A percentile compares a stretch with the other conserved stretches of the same genome.
These are phyloP conservation scores for Nakaseomyces bracarensis DNA, from an alignment of 1,139 yeast genomes.

Conservation along the genomic window DNA sequence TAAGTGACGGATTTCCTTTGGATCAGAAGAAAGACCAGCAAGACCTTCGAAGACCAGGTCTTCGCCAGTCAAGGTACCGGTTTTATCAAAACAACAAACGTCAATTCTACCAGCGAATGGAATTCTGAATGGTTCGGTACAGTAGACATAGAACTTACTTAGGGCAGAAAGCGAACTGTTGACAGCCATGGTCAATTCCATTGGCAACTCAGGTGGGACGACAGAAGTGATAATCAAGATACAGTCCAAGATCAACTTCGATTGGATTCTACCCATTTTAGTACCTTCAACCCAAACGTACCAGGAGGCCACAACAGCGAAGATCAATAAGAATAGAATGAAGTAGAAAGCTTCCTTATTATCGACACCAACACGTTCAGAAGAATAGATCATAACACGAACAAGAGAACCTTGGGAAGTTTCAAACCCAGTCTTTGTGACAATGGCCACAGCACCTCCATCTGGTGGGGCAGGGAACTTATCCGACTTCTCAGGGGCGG, in stretches of 20 bases:
- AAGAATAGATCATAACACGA: conserved; percentile 94
- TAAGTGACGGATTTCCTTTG: conserved; percentile 46
- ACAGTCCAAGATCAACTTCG: conserved; percentile 90
- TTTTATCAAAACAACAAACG: conserved; percentile 96
- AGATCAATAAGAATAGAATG: conserved; percentile 77
- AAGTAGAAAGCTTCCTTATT: conserved; percentile 90
- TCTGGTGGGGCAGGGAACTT: conserved; percentile 65
- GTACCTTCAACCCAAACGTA: conserved; percentile 99
- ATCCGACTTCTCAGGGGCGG: conserved; percentile 47
- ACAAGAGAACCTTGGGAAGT: conserved; percentile 97
- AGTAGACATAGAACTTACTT: conserved; percentile 79
- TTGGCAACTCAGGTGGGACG: conserved; percentile 98
- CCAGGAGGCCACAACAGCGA: conserved; percentile 95
- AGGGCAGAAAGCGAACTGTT: conserved; percentile 83
- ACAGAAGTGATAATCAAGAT: conserved; percentile 92
- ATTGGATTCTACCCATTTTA: conserved; percentile 87
- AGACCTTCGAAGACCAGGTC: conserved; percentile 94
- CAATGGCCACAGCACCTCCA: conserved; percentile 84
- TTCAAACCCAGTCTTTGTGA: conserved; percentile 91
- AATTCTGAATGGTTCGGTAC: conserved; percentile 97
- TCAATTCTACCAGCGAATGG: conserved; percentile 98
- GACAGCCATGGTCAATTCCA: conserved; percentile 98
- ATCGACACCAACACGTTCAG: conserved; percentile 95
- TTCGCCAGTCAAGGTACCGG: conserved; percentile 97
- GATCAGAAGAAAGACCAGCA: conserved; percentile 60